phyloP scores from a whole-genome alignment of 768 basidiomycete species.

The Tulasnella sp. region DNA sequence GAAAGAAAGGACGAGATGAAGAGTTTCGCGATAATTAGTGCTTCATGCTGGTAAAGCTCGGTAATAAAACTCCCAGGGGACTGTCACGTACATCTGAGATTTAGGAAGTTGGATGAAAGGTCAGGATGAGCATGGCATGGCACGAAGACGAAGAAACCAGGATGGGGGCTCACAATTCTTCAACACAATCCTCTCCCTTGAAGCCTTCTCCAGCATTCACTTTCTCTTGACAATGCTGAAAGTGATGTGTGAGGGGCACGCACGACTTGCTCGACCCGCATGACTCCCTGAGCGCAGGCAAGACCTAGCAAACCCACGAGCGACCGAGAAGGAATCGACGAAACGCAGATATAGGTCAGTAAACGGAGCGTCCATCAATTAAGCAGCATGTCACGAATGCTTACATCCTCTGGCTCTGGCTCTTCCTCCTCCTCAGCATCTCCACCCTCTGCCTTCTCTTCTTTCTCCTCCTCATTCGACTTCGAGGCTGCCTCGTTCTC shows the following conservation, averaged over 20 bases:
- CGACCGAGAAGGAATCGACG: background rate
- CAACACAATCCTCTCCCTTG: constrained; percentile 87
- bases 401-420: constrained; percentile 72
- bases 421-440: constrained; percentile 37
- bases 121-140: background rate
- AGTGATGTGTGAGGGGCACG: constrained; percentile 61
- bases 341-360: background rate
- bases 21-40: background rate
- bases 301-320: constrained; percentile 45
- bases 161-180: constrained; percentile 57
- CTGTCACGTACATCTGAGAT: constrained; percentile 17
- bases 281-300: constrained; percentile 63
- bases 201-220: constrained; percentile 70
- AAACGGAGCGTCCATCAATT: background rate
- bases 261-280: constrained; percentile 60
- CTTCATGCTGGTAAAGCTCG: background rate
- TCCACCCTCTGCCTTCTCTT: constrained; percentile 28
- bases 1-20: background rate
- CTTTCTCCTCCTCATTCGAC: constrained; percentile 19
- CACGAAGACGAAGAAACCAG: background rate
- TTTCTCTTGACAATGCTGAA: constrained; percentile 84
- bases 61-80: background rate
- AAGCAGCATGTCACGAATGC: constrained; percentile 29
- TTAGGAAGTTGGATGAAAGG: no score
- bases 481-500: constrained; percentile 16